Base-by-base conservation (phyloP, 257 asterid species). In the Salvia miltiorrhiza region DNA sequence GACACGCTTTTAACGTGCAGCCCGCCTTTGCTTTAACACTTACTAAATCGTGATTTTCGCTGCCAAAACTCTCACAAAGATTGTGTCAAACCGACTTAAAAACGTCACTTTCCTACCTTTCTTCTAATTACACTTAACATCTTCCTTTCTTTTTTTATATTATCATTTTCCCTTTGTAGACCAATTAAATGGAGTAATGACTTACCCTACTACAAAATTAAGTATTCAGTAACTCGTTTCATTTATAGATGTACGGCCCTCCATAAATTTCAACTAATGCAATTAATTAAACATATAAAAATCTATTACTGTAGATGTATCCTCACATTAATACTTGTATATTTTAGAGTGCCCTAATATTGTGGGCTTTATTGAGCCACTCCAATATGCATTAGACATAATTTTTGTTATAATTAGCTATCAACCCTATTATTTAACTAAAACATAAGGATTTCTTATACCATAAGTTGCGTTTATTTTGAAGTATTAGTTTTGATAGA, bases 1-100 rank as follows among this genome's bases (percentile, higher is more conserved):
- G 68, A 73, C 84, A 82, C 82, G 81, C 81, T 76, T 84, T 82
- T 79, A 76, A 80, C 89, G 82, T 84, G 89, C 85, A 73, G 71
- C 72, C 77, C 83, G 57, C 74, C 76, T 67, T 75, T 26, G 80
- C 89, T 86, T 80, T 80, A 65, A 76, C 78, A 56, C 65, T 76
- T 72, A 70, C 74, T 79, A 73, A 61, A 69, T 84, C 79, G 71
- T 77, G 84, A 80, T 79, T 79, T 80, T 77, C 73, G 84, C 79
- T 82, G 80, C 78, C 87, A 65, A 55, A 54, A 45, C 9, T 26
- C 56, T 24, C 24, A 64, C 41, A 63, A 63, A 43, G 24, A 43
- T 16, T 14, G 28, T 63, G 43, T 4, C 10, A 2, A 26, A 45
- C 69, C 69, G 5, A 65, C 59, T 60, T 58, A 72, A 64, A 48